Conservation (phyloP, 2,329 filamentous ascomycete genomes). For the Verticillium tricorpus region DNA sequence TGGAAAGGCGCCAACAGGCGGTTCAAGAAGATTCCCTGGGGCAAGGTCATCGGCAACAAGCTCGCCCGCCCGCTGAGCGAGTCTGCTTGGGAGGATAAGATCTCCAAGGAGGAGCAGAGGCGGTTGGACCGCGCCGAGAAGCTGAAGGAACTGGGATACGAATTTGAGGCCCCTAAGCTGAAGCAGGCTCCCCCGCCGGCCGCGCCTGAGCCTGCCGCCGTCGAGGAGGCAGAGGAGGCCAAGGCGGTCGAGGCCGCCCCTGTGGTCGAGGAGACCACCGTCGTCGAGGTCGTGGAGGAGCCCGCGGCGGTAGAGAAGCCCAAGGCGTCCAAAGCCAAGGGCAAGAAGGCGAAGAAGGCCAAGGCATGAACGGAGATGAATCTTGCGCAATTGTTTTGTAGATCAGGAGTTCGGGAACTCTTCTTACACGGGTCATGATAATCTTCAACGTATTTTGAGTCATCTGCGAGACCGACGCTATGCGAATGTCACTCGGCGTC, state of each 20-base stretch:
- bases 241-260: conserved; percentile 25
- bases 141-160: conserved; percentile 77
- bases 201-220: conserved; percentile 25
- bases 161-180: conserved; percentile 69
- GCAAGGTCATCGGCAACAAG: conserved; percentile 74
- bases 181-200: conserved; percentile 49
- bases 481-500: too few species aligned
- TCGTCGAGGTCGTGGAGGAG: conserved; percentile 24
- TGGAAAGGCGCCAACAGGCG: conserved; percentile 89
- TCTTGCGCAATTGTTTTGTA: neutral
- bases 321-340: conserved; percentile 26
- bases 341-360: conserved; percentile 32
- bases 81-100: conserved; percentile 72
- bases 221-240: conserved; percentile 20
- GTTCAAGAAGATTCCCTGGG: conserved; percentile 72
- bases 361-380: conserved; percentile 23
- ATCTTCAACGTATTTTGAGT: neutral
- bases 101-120: conserved; percentile 67
- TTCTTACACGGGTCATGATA: neutral
- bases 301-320: conserved; percentile 18
- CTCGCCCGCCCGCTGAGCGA: conserved; percentile 70
- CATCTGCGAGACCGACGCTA: neutral
- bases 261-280: conserved; percentile 31
- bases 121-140: conserved; percentile 66
- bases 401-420: neutral